These are phyloP conservation scores for Euphorbia lathyris DNA, from an alignment of 345 rosid species.

Conservation along the genomic window DNA sequence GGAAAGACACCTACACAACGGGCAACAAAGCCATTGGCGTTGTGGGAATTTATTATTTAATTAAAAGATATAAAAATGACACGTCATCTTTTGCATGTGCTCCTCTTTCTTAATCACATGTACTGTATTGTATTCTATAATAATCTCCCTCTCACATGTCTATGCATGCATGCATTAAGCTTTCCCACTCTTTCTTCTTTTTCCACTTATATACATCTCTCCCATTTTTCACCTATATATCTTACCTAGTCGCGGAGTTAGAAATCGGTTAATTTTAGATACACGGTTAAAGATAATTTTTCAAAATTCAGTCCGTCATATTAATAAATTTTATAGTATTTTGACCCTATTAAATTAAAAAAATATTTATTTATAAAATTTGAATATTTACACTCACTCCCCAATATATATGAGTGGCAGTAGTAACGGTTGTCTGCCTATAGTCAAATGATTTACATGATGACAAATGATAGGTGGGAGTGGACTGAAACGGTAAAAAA, in stretches of 20 bases:
- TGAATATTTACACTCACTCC: too few relatives aligned
- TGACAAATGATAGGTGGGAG: not conserved
- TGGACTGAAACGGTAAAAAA: not conserved
- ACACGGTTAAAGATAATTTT: too few relatives aligned
- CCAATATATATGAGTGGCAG: too few relatives aligned
- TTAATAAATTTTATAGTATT: too few relatives aligned
- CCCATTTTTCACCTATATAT: too few relatives aligned
- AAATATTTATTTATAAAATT: too few relatives aligned
- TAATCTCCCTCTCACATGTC: conserved; percentile 9
- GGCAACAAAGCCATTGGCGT: conserved; percentile 10
- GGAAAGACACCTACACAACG: conserved; percentile 42
- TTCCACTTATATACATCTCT: not conserved
- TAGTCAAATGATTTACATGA: not conserved
- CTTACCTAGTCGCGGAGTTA: too few relatives aligned
- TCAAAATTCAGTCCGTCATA: too few relatives aligned
- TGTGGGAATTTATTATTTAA: not conserved
- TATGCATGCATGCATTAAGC: conserved; percentile 14
- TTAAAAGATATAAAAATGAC: conserved; percentile 1
- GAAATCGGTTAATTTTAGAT: too few relatives aligned
- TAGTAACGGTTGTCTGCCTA: too few relatives aligned
- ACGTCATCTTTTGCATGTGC: conserved; percentile 41
- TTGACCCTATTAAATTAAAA: too few relatives aligned
- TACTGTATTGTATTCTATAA: conserved; percentile 13
- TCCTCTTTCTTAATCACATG: conserved; percentile 24
- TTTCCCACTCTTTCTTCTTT: not conserved